A percentile compares a stretch with the other conserved stretches of the same genome.
Evolutionary conservation across 1,139 yeast species (phyloP).

Genomic region (Meyerozyma sp.): DNA sequence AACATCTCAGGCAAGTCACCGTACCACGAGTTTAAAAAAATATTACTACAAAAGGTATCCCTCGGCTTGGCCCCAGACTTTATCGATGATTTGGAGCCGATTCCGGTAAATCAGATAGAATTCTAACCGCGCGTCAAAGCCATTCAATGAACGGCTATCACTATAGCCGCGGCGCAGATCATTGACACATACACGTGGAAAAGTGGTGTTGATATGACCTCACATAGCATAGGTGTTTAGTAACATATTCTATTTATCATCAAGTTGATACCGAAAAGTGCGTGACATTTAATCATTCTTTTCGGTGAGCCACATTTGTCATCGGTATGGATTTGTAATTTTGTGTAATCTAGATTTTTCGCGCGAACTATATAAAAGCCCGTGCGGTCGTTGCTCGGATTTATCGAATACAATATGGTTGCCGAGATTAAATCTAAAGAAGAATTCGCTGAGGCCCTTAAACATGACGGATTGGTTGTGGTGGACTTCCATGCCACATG

Average conservation of each 20-base stretch:
- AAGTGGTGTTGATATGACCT: no score
- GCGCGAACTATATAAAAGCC: not conserved
- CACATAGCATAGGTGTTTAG: no score
- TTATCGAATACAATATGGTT: conserved; percentile 27
- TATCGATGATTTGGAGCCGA: not conserved
- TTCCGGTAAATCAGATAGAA: not conserved
- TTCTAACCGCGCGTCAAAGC: not conserved
- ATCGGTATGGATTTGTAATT: not conserved
- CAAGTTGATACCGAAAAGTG: no score
- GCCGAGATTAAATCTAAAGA: conserved; percentile 37
- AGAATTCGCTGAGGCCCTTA: conserved; percentile 60
- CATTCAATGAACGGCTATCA: no score
- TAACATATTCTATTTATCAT: no score
- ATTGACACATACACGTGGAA: no score
- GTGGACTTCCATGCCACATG: conserved; percentile 86
- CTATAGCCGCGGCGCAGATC: no score
- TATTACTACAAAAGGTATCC: not conserved
- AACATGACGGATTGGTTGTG: conserved; percentile 57
- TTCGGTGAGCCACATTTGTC: conserved; percentile 1
- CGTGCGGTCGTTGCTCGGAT: not conserved
- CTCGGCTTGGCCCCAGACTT: not conserved
- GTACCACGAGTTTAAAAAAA: not conserved
- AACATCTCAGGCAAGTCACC: not conserved
- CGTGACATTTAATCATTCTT: not conserved
- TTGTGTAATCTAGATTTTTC: not conserved